Percentiles rank a stretch among this genome's conserved stretches.
Evolutionary conservation across 805 yeast genomes (phyloP).

Genomic region (Diddensiella transvaalensis): DNA sequence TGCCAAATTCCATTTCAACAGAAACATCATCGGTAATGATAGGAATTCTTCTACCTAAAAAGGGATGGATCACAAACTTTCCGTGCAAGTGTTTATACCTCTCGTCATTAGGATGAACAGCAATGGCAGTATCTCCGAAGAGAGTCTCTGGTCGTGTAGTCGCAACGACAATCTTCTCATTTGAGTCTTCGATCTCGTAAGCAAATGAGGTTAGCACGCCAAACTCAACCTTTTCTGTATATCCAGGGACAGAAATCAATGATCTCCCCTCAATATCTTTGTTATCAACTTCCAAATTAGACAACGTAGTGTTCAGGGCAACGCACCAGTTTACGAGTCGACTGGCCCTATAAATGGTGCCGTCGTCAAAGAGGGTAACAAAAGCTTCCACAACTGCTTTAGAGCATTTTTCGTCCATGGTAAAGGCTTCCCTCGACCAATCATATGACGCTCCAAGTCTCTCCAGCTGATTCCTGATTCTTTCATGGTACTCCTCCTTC

Average conservation of each 20-base stretch:
- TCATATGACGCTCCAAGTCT: slow-evolving; percentile 95
- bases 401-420: slow-evolving; percentile 73
- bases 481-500: slow-evolving; percentile 89
- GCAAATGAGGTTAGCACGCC: slow-evolving; percentile 97
- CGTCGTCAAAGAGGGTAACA: slow-evolving; percentile 88
- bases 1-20: slow-evolving; percentile 99
- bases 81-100: slow-evolving; percentile 96
- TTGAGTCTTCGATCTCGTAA: slow-evolving; percentile 79
- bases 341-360: slow-evolving; percentile 88
- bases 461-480: slow-evolving; percentile 79
- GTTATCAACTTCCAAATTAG: slow-evolving; percentile 94
- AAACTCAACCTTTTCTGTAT: slow-evolving; percentile 85
- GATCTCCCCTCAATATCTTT: slow-evolving; percentile 84
- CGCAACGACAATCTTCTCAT: slow-evolving; percentile 86
- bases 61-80: slow-evolving; percentile 85
- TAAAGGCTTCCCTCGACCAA: slow-evolving; percentile 93
- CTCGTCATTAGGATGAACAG: slow-evolving; percentile 93
- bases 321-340: slow-evolving; percentile 97
- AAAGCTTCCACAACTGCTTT: slow-evolving; percentile 88
- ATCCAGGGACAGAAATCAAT: slow-evolving; percentile 78
- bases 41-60: slow-evolving; percentile 79
- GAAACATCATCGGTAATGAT: slow-evolving; percentile 87
- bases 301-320: slow-evolving; percentile 88
- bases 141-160: slow-evolving; percentile 99
- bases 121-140: slow-evolving; percentile 97